Evolutionary conservation across 2,329 filamentous ascomycete species (phyloP).

Genomic region (Aspergillus melleus): DNA sequence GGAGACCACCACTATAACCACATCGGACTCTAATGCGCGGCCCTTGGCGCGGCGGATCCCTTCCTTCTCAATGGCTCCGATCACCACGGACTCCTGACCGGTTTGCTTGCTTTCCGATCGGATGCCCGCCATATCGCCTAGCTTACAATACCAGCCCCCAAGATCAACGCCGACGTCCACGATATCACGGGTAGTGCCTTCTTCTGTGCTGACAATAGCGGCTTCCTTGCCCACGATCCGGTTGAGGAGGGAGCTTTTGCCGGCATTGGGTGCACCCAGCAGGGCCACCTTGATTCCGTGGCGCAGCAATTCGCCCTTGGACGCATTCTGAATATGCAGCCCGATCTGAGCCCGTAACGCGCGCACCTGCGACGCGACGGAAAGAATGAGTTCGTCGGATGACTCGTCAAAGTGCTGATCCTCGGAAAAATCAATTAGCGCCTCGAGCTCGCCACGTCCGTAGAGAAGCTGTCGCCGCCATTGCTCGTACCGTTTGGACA

Average conservation of each 20-base stretch:
- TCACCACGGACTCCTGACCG: conserved; percentile 29
- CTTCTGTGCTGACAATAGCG: conserved; percentile 90
- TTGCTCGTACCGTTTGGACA: conserved; percentile 74
- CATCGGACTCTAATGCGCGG: conserved; percentile 78
- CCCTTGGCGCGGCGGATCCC: conserved; percentile 84
- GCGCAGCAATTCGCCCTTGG: conserved; percentile 78
- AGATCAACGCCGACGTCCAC: conserved; percentile 90
- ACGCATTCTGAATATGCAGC: conserved; percentile 72
- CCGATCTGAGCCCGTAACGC: conserved; percentile 63
- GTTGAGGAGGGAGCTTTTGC: conserved; percentile 94
- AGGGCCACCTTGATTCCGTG: conserved; percentile 84
- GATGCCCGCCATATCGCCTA: conserved; percentile 93
- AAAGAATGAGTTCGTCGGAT: conserved; percentile 67
- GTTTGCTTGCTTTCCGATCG: conserved; percentile 47
- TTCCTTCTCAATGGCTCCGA: conserved; percentile 80
- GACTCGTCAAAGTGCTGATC: conserved; percentile 97
- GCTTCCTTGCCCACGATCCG: conserved; percentile 86
- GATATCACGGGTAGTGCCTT: conserved; percentile 90
- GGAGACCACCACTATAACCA: conserved; percentile 78
- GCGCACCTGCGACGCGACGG: conserved; percentile 66
- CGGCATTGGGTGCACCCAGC: conserved; percentile 87
- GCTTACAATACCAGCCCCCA: conserved; percentile 84
- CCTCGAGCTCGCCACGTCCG: conserved; percentile 88
- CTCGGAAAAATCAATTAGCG: conserved; percentile 94
- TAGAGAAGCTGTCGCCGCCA: conserved; percentile 78